Conservation (phyloP, 2,329 filamentous ascomycete species). For the Trichothecium sympodiale region DNA sequence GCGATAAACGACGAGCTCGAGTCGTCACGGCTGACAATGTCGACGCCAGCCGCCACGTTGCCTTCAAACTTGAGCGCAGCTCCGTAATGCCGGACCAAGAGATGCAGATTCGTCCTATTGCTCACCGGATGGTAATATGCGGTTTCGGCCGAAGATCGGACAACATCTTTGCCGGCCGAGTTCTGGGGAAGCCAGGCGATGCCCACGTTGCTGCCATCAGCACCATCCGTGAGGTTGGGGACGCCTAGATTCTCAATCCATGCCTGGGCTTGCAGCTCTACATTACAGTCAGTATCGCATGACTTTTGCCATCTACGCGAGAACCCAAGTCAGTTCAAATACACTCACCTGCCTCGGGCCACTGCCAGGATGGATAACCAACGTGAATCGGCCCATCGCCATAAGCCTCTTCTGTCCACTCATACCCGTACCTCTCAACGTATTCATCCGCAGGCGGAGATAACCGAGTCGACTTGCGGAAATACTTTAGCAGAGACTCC, state of each 20-base stretch:
- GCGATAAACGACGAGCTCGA: not conserved
- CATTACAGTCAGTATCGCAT: not conserved
- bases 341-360: conserved; percentile 10
- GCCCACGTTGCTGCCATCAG: conserved; percentile 12
- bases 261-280: conserved; percentile 6
- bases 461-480: conserved; percentile 12
- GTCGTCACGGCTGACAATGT: conserved; percentile 6
- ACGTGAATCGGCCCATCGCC: conserved; percentile 13
- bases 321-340: not conserved
- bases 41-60: conserved; percentile 23
- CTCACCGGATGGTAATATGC: conserved; percentile 11
- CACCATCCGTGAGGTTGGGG: conserved; percentile 9
- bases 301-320: not conserved
- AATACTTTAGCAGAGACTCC: conserved; percentile 15
- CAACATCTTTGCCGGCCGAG: conserved; percentile 9
- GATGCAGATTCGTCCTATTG: conserved; percentile 9
- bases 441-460: conserved; percentile 8
- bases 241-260: conserved; percentile 10
- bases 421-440: conserved; percentile 11
- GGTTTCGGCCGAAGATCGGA: conserved; percentile 11
- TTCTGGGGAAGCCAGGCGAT: conserved; percentile 12
- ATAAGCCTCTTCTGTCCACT: conserved; percentile 11
- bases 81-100: conserved; percentile 12
- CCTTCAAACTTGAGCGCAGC: conserved; percentile 11
- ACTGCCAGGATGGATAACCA: conserved; percentile 14